Conservation (phyloP, 179 eudicot genomes). For the Silene coronaria region DNA sequence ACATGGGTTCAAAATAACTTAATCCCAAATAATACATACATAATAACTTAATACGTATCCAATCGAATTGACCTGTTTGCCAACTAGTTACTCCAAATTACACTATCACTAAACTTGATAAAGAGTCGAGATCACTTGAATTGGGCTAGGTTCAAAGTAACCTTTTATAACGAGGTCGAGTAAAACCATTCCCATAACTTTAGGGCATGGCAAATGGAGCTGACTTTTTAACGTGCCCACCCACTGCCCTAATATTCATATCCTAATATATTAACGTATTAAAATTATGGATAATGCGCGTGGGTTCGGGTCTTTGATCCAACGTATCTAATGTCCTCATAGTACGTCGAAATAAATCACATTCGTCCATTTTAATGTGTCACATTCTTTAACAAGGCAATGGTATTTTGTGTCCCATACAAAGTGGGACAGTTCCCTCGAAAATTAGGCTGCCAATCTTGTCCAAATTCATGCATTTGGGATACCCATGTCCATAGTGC, state of each 20-base stretch:
- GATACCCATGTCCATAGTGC: constrained; percentile 29
- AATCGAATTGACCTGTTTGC: no score
- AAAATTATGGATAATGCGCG: constrained; percentile 7
- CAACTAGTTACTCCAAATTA: no score
- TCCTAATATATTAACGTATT: neutral
- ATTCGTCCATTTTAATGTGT: neutral
- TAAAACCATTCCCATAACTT: constrained; percentile 9
- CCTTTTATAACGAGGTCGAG: constrained; percentile 10
- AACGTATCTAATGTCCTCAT: neutral
- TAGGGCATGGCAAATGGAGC: constrained; percentile 22
- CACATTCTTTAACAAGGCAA: constrained; percentile 12
- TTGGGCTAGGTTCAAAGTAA: neutral
- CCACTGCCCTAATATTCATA: constrained; percentile 10
- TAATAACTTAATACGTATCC: no score
- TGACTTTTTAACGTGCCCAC: constrained; percentile 8
- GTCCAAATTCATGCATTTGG: constrained; percentile 32
- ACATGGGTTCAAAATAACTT: no score
- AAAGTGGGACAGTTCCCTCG: constrained; percentile 31
- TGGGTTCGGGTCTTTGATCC: constrained; percentile 21
- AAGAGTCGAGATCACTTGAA: neutral
- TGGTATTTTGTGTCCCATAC: constrained; percentile 24
- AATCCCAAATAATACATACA: no score
- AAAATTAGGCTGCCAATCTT: constrained; percentile 25
- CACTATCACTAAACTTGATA: no score
- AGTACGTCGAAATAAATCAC: constrained; percentile 15